Base-by-base conservation (phyloP, 257 asterid species). In the Rehmannia glutinosa region DNA sequence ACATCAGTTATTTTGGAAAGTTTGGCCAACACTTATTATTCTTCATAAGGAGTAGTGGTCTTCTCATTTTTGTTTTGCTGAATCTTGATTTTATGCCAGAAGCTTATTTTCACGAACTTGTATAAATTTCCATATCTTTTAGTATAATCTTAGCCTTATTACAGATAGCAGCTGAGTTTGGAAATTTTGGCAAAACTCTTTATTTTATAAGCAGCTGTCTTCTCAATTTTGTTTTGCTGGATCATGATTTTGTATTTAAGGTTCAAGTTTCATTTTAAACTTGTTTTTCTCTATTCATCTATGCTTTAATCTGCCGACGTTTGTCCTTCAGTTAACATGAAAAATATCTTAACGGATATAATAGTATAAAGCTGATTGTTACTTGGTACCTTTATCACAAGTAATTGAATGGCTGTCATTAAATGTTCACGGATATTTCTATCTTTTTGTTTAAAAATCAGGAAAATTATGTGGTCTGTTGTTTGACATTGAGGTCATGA, bases 21-120 rank as follows among this genome's bases (percentile, higher is more conserved):
- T 64, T 36, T 70, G 46, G 68, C 41, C 53, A 35, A n/a, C 61
- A 36, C 66, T n/a, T n/a, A n/a, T n/a, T n/a, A n/a, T n/a, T n/a
- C n/a, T 45, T 46, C 33, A 6, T 38, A 53, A 25, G 36, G 13
- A 56, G 33, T 24, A 19, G 67, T 47, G n/a, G 60, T 65, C 51
- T 66, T 58, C 49, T 33, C 67, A 55, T 19, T 5, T 66, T 63
- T 50, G 4, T 49, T 53, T 41, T 42, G 57, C 58, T 54, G 35
- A 62, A 12, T 55, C 69, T 39, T 21, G 68, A 75, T 46, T 28
- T 23, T 19, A 38, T 32, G 62, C 32, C 20, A 50, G 33, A 53
- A 42, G 71, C 27, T 67, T 56, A 73, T n/a, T 66, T 43, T 53
- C 47, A 61, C 27, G 30, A 53, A 46, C 27, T 15, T 64, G 1